phyloP scores from a whole-genome alignment of 192 early-diverging fungal species.

The Neocallimastix lanati region DNA sequence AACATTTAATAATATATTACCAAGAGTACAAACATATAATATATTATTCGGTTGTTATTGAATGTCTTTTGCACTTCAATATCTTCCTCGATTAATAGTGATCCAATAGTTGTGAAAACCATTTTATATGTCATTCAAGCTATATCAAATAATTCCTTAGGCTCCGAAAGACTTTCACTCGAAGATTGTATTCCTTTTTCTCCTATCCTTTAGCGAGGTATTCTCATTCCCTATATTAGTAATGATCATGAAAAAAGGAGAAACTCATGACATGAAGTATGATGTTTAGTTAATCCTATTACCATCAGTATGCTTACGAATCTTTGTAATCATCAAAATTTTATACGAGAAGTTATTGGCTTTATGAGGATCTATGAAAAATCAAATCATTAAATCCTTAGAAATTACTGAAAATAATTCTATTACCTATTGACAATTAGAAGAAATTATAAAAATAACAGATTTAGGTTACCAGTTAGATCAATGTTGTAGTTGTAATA shows the following conservation, averaged over 20 bases:
- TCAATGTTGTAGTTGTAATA: not conserved
- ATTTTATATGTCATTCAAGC: not conserved
- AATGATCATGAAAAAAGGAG: not conserved
- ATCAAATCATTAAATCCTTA: not conserved
- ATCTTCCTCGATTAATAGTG: not conserved
- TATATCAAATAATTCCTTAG: not conserved
- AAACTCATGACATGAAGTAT: not conserved
- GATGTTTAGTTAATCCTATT: not conserved
- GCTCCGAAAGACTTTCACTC: not conserved
- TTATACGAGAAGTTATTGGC: not conserved
- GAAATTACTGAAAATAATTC: not conserved
- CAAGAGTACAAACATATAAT: not conserved
- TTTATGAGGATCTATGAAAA: not conserved
- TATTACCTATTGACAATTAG: not conserved
- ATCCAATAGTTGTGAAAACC: not conserved
- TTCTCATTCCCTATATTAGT: not conserved
- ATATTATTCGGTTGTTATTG: not conserved
- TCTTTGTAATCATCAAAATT: not conserved
- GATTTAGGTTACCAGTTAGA: not conserved
- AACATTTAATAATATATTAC: no score
- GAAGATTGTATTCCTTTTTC: not conserved
- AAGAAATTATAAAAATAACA: not conserved
- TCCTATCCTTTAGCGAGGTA: not conserved
- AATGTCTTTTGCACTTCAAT: not conserved
- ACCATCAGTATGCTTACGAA: not conserved